phyloP scores from a whole-genome alignment of 305 asterid genomes.

The Fraxinus platypoda region DNA sequence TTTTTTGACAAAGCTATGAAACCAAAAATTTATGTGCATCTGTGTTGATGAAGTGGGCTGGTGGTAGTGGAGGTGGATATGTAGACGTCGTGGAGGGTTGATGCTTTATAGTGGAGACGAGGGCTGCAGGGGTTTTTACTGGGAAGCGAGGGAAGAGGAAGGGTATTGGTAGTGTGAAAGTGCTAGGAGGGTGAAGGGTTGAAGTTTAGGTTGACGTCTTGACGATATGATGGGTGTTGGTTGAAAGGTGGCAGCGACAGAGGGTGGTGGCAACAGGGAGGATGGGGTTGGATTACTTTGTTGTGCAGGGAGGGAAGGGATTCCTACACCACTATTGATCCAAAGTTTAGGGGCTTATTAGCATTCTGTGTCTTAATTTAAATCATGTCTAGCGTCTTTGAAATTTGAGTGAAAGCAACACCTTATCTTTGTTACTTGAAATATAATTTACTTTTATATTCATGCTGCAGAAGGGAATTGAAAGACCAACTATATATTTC shows the following conservation, averaged over 20 bases:
- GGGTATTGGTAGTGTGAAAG: not conserved
- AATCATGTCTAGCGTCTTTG: not conserved
- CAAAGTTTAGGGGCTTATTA: not conserved
- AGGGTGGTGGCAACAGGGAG: not conserved
- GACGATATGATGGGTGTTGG: not conserved
- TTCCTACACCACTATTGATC: not conserved
- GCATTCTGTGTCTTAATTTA: not conserved
- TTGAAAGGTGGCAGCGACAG: not conserved
- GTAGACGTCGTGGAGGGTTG: not conserved
- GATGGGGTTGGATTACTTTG: not conserved
- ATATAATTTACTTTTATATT: conserved; percentile 22
- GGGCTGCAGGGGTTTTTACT: not conserved
- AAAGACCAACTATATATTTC: conserved; percentile 23
- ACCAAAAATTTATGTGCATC: not conserved
- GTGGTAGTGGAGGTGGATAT: not conserved
- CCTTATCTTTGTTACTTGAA: conserved; percentile 8
- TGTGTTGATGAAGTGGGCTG: not conserved
- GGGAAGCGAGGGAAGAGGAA: not conserved
- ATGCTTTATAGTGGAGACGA: not conserved
- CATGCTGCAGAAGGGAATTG: conserved; percentile 28
- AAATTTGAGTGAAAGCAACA: conserved; percentile 25
- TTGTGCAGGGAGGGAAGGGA: not conserved
- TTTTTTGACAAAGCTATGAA: not conserved
- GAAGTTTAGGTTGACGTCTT: not conserved
- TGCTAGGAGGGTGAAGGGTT: not conserved